Conservation (phyloP, 805 yeast genomes). For the Candida easanensis region DNA sequence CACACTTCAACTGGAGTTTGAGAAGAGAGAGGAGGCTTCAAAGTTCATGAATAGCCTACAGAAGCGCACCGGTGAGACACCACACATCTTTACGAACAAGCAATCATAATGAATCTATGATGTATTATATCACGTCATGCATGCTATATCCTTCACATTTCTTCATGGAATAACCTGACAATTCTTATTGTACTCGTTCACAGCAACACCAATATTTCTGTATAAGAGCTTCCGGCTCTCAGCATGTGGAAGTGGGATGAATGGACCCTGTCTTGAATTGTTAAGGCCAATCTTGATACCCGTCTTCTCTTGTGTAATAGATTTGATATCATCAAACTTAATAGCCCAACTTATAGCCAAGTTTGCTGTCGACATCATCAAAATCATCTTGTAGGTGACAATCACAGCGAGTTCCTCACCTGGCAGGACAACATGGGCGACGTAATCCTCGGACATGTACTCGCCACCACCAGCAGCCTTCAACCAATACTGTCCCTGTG, state of each 20-base stretch:
- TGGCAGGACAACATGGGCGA: constrained; percentile 82
- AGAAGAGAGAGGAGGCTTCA: constrained; percentile 41
- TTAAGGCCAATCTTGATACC: constrained; percentile 72
- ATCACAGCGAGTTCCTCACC: constrained; percentile 77
- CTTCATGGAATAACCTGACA: constrained; percentile 47
- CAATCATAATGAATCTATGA: not conserved
- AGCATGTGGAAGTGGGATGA: constrained; percentile 75
- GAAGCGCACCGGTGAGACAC: constrained; percentile 44
- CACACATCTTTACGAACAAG: constrained; percentile 12
- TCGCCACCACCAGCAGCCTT: constrained; percentile 81
- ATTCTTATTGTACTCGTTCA: constrained; percentile 69
- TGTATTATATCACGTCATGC: not conserved
- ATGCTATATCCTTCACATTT: not conserved
- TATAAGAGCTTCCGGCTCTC: constrained; percentile 64
- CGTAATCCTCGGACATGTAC: constrained; percentile 66
- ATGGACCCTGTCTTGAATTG: constrained; percentile 57
- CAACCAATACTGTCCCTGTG: constrained; percentile 94
- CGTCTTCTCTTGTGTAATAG: constrained; percentile 72
- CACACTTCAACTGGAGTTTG: constrained; percentile 53
- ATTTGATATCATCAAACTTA: constrained; percentile 57
- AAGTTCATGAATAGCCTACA: constrained; percentile 42
- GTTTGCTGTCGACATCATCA: constrained; percentile 61
- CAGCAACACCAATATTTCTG: constrained; percentile 75
- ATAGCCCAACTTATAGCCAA: constrained; percentile 72
- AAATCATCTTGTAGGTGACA: constrained; percentile 67